Evolutionary conservation across 805 yeast species (phyloP).

Genomic region (Torulaspora gathmanii): DNA sequence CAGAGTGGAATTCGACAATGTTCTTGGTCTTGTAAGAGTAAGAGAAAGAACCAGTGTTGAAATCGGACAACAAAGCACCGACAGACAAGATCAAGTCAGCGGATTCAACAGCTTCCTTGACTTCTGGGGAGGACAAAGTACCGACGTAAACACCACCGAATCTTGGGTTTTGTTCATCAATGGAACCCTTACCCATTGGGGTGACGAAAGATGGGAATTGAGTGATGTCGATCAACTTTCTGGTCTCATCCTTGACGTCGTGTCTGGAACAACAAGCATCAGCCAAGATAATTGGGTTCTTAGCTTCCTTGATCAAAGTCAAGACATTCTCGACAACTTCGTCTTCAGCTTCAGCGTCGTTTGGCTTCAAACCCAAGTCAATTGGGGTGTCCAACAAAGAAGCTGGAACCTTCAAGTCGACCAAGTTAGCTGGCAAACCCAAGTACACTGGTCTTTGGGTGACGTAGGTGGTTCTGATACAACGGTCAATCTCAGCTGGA

Average conservation of each 20-base stretch:
- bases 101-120: conserved; percentile 64
- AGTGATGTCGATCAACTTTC: conserved; percentile 56
- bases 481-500: conserved; percentile 65
- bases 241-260: conserved; percentile 58
- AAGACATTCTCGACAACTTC: conserved; percentile 56
- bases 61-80: conserved; percentile 82
- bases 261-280: conserved; percentile 88
- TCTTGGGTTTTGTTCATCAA: conserved; percentile 66
- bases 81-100: conserved; percentile 72
- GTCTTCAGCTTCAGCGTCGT: conserved; percentile 56
- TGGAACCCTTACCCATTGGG: conserved; percentile 84
- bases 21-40: conserved; percentile 70
- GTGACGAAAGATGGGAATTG: conserved; percentile 80
- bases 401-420: conserved; percentile 58
- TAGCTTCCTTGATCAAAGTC: conserved; percentile 50
- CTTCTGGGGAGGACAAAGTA: conserved; percentile 67
- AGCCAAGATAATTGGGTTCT: conserved; percentile 69
- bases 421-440: conserved; percentile 78
- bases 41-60: conserved; percentile 85
- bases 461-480: conserved; percentile 65
- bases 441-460: conserved; percentile 78
- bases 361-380: conserved; percentile 52
- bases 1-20: conserved; percentile 75
- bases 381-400: conserved; percentile 57
- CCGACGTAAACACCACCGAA: conserved; percentile 87